Evolutionary conservation across 805 yeast genomes (phyloP).

Genomic region (Metschnikowia hibisci): DNA sequence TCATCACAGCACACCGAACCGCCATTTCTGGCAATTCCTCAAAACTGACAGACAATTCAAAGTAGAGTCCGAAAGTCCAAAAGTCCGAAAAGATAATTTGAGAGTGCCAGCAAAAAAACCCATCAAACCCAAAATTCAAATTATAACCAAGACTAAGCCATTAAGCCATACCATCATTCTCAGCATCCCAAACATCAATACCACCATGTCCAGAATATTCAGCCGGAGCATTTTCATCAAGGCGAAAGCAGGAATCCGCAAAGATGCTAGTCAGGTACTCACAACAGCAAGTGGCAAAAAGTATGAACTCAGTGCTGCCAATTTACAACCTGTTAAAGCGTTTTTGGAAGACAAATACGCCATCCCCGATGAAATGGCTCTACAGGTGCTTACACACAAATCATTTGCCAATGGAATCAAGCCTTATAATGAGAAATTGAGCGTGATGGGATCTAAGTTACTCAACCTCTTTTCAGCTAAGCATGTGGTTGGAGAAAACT

Average conservation of each 20-base stretch:
- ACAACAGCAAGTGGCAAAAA: slow-evolving; percentile 31
- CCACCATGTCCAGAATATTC: slow-evolving; percentile 8
- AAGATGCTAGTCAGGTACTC: slow-evolving; percentile 58
- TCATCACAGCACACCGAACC: neutral
- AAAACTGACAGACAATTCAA: neutral
- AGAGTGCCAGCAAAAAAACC: neutral
- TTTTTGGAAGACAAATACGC: slow-evolving; percentile 47
- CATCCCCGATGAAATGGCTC: slow-evolving; percentile 56
- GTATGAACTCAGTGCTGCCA: slow-evolving; percentile 51
- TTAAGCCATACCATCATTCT: neutral
- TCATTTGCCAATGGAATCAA: slow-evolving; percentile 88
- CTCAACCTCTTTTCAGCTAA: slow-evolving; percentile 49
- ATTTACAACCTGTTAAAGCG: slow-evolving; percentile 45
- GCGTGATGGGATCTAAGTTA: slow-evolving; percentile 66
- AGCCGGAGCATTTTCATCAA: slow-evolving; percentile 36
- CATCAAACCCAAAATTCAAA: no score
- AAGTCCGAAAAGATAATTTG: neutral
- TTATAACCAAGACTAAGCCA: neutral
- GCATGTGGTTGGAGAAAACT: slow-evolving; percentile 30
- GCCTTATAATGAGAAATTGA: slow-evolving; percentile 85
- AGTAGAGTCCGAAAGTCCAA: neutral
- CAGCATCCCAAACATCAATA: neutral
- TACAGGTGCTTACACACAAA: slow-evolving; percentile 89
- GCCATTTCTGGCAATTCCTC: neutral
- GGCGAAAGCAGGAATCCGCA: slow-evolving; percentile 67